A percentile compares a stretch with the other conserved stretches of the same genome.
phyloP scores from a whole-genome alignment of 495 filamentous ascomycete genomes.

The Hypoxylon cercidicola region DNA sequence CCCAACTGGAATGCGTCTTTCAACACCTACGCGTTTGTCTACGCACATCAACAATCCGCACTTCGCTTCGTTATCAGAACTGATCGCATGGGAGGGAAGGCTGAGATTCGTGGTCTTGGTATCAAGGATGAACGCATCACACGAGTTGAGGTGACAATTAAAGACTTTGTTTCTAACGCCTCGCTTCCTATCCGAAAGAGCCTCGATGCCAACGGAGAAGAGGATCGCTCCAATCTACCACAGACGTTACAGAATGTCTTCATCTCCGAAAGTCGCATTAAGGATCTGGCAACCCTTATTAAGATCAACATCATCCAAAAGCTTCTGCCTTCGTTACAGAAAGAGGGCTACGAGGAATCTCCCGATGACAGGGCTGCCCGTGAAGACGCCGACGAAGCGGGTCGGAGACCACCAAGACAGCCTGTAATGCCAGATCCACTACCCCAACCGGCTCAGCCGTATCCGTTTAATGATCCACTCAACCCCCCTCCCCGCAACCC shows the following conservation, averaged over 20 bases:
- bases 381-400: constrained; percentile 46
- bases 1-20: constrained; percentile 78
- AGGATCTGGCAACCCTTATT: constrained; percentile 72
- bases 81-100: constrained; percentile 83
- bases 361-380: constrained; percentile 47
- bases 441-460: constrained; percentile 65
- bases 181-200: constrained; percentile 61
- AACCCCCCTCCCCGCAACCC: constrained; percentile 70
- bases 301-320: constrained; percentile 84
- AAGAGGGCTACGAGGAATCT: constrained; percentile 79
- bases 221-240: constrained; percentile 54
- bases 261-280: constrained; percentile 74
- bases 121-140: constrained; percentile 82
- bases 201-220: constrained; percentile 45
- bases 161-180: constrained; percentile 75
- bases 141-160: constrained; percentile 76
- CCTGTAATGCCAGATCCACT: constrained; percentile 40
- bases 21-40: constrained; percentile 80
- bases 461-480: constrained; percentile 68
- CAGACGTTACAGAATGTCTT: constrained; percentile 73
- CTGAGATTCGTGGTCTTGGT: constrained; percentile 81
- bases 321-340: constrained; percentile 76
- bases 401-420: constrained; percentile 58
- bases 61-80: constrained; percentile 86
- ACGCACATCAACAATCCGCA: constrained; percentile 87